Evolutionary conservation across 148 eudicot genomes (phyloP).

Genomic region (Drosera capensis): DNA sequence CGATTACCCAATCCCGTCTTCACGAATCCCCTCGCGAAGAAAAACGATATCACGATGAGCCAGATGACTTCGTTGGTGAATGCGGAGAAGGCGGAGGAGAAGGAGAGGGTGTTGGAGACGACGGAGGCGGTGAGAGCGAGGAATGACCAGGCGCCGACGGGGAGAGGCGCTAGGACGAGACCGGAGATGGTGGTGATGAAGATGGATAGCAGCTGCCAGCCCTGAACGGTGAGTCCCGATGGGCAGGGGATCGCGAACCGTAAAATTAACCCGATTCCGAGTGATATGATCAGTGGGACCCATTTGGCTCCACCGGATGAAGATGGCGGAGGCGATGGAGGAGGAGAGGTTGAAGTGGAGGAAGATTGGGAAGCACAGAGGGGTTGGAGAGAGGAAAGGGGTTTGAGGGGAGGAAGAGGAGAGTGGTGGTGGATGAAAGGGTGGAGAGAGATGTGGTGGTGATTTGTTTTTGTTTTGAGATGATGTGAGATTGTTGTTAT

Average conservation of each 20-base stretch:
- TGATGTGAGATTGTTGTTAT: neutral
- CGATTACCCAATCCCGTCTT: conserved; percentile 83
- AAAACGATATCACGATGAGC: conserved; percentile 86
- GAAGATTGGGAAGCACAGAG: conserved; percentile 14
- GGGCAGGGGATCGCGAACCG: conserved; percentile 61
- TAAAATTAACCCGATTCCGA: conserved; percentile 40
- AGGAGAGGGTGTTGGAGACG: conserved; percentile 42
- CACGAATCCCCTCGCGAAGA: conserved; percentile 82
- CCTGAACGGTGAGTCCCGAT: conserved; percentile 35
- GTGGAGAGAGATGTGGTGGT: neutral
- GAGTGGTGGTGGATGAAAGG: conserved; percentile 7
- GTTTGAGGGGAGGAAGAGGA: conserved; percentile 6
- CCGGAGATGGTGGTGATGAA: conserved; percentile 82
- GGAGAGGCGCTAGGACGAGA: conserved; percentile 58
- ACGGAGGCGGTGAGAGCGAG: conserved; percentile 49
- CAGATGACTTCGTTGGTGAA: conserved; percentile 86
- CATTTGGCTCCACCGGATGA: conserved; percentile 32
- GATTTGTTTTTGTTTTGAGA: no score
- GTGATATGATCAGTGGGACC: conserved; percentile 40
- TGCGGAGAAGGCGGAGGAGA: conserved; percentile 56
- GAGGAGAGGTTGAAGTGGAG: conserved; percentile 4
- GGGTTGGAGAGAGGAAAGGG: conserved; percentile 12
- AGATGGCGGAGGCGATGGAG: conserved; percentile 4
- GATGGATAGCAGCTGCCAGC: conserved; percentile 77
- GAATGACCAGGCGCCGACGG: conserved; percentile 90